Percentiles rank a stretch among this genome's conserved stretches.
Evolutionary conservation across 106 monocot genomes (phyloP).

Genomic region (Amphibolis antarctica): DNA sequence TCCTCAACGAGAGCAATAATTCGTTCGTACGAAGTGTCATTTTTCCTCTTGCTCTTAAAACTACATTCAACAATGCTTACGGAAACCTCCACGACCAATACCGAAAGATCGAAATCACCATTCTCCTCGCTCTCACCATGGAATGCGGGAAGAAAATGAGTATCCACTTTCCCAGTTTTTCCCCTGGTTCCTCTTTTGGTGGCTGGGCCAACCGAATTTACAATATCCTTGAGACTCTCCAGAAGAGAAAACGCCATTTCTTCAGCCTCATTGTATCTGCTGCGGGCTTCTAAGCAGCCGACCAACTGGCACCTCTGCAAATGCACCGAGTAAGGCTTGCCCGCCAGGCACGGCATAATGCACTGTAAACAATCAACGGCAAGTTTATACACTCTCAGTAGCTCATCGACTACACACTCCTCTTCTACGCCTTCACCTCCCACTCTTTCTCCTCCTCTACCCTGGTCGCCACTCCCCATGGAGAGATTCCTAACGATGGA

Average conservation of each 20-base stretch:
- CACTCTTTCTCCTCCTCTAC: neutral
- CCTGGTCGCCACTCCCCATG: neutral
- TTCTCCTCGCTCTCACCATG: neutral
- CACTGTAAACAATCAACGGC: conserved; percentile 41
- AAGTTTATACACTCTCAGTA: conserved; percentile 39
- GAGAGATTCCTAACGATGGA: conserved; percentile 17
- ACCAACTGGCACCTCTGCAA: conserved; percentile 41
- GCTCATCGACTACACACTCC: conserved; percentile 13
- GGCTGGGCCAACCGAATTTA: neutral
- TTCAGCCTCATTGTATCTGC: conserved; percentile 37
- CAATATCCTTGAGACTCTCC: conserved; percentile 18
- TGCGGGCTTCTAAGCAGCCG: conserved; percentile 37
- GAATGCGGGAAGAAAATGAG: conserved; percentile 14
- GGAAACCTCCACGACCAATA: conserved; percentile 22
- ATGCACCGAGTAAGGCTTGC: conserved; percentile 40
- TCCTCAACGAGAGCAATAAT: conserved; percentile 31
- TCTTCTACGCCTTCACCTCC: conserved; percentile 1
- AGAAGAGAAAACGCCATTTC: conserved; percentile 34
- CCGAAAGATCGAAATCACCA: conserved; percentile 33
- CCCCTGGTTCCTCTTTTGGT: conserved; percentile 1
- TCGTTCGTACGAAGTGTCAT: conserved; percentile 23
- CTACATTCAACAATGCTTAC: conserved; percentile 22
- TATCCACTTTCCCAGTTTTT: neutral
- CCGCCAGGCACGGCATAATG: conserved; percentile 41
- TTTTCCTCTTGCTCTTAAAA: conserved; percentile 27